A percentile compares a stretch with the other conserved stretches of the same genome.
Conservation (phyloP, 2,329 filamentous ascomycete genomes). For the Colletotrichum sp. region DNA sequence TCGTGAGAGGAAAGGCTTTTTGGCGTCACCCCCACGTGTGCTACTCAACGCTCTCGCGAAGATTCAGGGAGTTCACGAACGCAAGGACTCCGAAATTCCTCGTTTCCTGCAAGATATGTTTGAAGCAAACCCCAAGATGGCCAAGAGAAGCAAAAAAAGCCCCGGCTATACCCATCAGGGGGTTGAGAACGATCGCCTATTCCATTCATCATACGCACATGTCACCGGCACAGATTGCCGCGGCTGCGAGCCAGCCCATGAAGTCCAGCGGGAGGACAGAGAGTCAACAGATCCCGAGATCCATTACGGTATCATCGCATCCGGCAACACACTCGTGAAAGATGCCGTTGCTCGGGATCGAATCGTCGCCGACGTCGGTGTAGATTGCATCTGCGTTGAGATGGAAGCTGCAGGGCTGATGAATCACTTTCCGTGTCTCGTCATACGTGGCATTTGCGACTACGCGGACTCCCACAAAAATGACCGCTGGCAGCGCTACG, state of each 20-base stretch:
- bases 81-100: neutral
- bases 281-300: neutral
- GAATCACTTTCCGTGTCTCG: conserved; percentile 34
- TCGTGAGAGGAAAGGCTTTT: neutral
- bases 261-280: neutral
- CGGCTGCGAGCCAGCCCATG: neutral
- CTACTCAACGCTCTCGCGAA: neutral
- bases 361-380: conserved; percentile 24
- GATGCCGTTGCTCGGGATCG: conserved; percentile 32
- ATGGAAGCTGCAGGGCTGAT: conserved; percentile 34
- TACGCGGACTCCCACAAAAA: conserved; percentile 45
- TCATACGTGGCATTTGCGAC: conserved; percentile 43
- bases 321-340: conserved; percentile 41
- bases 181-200: conserved; percentile 18
- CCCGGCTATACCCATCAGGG: conserved; percentile 16
- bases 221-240: neutral
- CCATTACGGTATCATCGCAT: conserved; percentile 32
- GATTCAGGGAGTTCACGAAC: conserved; percentile 1
- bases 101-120: conserved; percentile 7
- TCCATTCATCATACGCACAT: conserved; percentile 8
- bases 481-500: conserved; percentile 41
- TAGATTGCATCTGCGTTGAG: conserved; percentile 28
- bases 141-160: neutral
- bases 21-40: neutral
- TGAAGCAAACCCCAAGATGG: conserved; percentile 6